Percentiles rank a stretch among this genome's conserved stretches.
phyloP scores from a whole-genome alignment of 129 eudicot species.

The Chrysanthemum seticuspe region DNA sequence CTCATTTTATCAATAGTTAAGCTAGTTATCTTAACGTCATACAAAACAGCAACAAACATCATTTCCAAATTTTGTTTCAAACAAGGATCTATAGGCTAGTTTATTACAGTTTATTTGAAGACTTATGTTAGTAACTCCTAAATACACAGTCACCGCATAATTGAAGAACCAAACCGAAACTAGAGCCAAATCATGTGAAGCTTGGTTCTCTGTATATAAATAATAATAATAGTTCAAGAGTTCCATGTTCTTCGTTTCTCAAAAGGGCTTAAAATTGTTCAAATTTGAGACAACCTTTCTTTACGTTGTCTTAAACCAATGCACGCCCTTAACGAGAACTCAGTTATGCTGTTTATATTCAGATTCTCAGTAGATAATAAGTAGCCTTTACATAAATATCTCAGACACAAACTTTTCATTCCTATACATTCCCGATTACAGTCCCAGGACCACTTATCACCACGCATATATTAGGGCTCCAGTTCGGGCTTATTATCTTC shows the following conservation, averaged over 20 bases:
- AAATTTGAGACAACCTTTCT: neutral
- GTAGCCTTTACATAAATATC: constrained; percentile 10
- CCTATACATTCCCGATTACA: constrained; percentile 21
- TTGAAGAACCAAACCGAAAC: neutral
- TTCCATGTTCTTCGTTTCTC: neutral
- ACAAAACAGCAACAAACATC: too few relatives aligned
- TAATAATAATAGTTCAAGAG: too few relatives aligned
- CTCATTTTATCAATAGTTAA: too few relatives aligned
- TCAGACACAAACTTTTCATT: neutral
- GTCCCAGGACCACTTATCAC: neutral
- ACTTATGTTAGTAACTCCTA: too few relatives aligned
- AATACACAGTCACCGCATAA: neutral
- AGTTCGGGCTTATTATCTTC: constrained; percentile 36
- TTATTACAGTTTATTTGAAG: too few relatives aligned
- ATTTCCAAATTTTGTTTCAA: too few relatives aligned
- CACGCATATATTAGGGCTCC: neutral
- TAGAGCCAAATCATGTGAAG: neutral
- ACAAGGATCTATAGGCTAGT: too few relatives aligned
- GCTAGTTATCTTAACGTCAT: too few relatives aligned
- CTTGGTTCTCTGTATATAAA: too few relatives aligned
- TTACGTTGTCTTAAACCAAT: neutral
- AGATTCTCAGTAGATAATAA: neutral
- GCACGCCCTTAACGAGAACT: neutral
- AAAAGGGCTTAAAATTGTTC: neutral
- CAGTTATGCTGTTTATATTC: neutral